Conservation (phyloP, 1,284 basidiomycete genomes). For the Trichosporon coremiiforme region DNA sequence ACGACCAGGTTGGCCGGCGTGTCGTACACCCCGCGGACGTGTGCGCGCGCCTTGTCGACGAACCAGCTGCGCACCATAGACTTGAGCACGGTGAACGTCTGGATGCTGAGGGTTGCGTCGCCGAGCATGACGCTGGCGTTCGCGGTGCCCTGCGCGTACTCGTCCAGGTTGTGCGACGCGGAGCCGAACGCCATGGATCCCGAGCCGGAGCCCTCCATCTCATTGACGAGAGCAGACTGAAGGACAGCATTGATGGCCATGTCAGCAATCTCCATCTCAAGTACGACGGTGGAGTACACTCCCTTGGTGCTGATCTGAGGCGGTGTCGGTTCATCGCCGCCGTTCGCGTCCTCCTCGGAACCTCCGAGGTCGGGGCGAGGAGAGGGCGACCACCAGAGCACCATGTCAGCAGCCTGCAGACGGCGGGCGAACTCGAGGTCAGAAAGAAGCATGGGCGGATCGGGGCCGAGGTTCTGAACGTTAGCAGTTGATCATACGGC, state of each 20-base stretch:
- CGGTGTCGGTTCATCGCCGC: slow-evolving; percentile 73
- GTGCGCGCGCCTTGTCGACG: slow-evolving; percentile 71
- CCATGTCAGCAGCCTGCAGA: slow-evolving; percentile 80
- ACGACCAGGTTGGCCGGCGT: slow-evolving; percentile 61
- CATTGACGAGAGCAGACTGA: slow-evolving; percentile 67
- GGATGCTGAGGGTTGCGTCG: slow-evolving; percentile 86
- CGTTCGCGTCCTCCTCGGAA: slow-evolving; percentile 79
- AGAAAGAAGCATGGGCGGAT: slow-evolving; percentile 80
- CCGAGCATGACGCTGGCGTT: slow-evolving; percentile 81
- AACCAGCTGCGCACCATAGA: slow-evolving; percentile 90
- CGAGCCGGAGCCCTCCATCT: slow-evolving; percentile 71
- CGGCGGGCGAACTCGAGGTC: slow-evolving; percentile 91
- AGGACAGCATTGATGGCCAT: slow-evolving; percentile 92
- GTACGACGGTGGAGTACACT: slow-evolving; percentile 87
- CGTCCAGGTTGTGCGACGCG: slow-evolving; percentile 84
- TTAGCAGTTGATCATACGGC: slow-evolving; percentile 29
- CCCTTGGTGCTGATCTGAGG: slow-evolving; percentile 86
- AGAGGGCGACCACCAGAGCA: slow-evolving; percentile 95
- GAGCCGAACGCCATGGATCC: slow-evolving; percentile 92
- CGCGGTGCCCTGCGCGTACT: slow-evolving; percentile 74
- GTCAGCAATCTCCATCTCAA: slow-evolving; percentile 87
- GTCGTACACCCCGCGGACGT: slow-evolving; percentile 41
- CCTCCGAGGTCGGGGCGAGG: slow-evolving; percentile 93
- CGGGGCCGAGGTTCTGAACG: slow-evolving; percentile 75
- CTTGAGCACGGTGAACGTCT: slow-evolving; percentile 83